Evolutionary conservation across 306 rosid genomes (phyloP), one percentile per base, ranked within the genome.

Genomic region (Fragaria iinumae): DNA sequence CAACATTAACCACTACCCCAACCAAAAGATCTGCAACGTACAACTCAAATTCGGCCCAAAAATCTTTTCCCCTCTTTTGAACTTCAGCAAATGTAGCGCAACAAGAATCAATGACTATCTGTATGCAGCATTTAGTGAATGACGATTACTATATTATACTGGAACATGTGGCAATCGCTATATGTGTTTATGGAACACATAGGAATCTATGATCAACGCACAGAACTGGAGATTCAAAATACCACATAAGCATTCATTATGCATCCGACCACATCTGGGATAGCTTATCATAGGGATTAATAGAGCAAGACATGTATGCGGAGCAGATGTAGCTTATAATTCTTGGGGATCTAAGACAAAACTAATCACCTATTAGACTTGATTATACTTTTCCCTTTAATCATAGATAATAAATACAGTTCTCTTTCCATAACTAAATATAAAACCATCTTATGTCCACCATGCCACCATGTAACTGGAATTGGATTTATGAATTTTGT

Each of bases 71-170:
- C 77, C 89, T 80, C 80, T 86, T 83, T 77, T 86, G 89, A 74
- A 83, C 87, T 83, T 86, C 87, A 57, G 89, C 86, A 52, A 83
- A 83, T 6, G 89, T 82, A 67, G 85, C 81, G 82, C 97, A 94
- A 75, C 87, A 81, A 67, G 96, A 85, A 83, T 94, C 97, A 79
- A 94, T 90, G 76, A 94, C 85, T 5, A 94, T 91, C 97, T 94
- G 94, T 65, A 48, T 48, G 53, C 6, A 68, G 66, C 66, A 76
- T 32, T 56, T 69, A 25, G 83, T 39, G 81, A 70, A 74, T 47
- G 67, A 69, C 7, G 18, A 48, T n/a, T 2, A 72, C 69, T 20
- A 66, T 50, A 55, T 17, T 17, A 53, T 25, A 45, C 11, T 14
- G 71, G 64, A 67, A 13, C 75, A 55, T n/a, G 20, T 21, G 60